These are phyloP conservation scores for Pythium aristosporum DNA, from an alignment of 352 stramenopile species.

Conservation along the genomic window DNA sequence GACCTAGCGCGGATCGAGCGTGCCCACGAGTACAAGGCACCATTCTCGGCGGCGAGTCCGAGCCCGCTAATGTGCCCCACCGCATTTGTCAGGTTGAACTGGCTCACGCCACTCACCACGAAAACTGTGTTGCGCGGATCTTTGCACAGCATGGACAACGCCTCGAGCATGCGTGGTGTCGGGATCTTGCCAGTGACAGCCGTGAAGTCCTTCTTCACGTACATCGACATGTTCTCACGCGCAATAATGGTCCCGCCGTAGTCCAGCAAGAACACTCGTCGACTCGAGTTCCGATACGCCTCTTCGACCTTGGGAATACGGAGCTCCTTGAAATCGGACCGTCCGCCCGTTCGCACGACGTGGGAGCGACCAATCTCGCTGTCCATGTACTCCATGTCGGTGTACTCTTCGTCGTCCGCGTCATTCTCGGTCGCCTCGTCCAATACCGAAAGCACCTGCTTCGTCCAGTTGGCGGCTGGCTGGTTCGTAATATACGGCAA, in stretches of 20 bases:
- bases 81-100: slow-evolving; percentile 88
- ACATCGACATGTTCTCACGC: slow-evolving; percentile 92
- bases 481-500: slow-evolving; percentile 95
- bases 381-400: slow-evolving; percentile 89
- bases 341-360: slow-evolving; percentile 58
- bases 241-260: slow-evolving; percentile 97
- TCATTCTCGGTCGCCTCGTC: slow-evolving; percentile 71
- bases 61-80: slow-evolving; percentile 93
- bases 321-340: slow-evolving; percentile 83
- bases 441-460: slow-evolving; percentile 92
- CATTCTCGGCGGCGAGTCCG: slow-evolving; percentile 94
- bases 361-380: slow-evolving; percentile 89
- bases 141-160: slow-evolving; percentile 82
- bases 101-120: slow-evolving; percentile 94
- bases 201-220: slow-evolving; percentile 96
- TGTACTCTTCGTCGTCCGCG: slow-evolving; percentile 74
- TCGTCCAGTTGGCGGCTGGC: slow-evolving; percentile 94
- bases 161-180: slow-evolving; percentile 85
- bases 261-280: slow-evolving; percentile 96
- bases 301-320: slow-evolving; percentile 80
- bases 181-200: slow-evolving; percentile 93
- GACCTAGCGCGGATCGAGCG: slow-evolving; percentile 50
- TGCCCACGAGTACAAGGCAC: slow-evolving; percentile 92
- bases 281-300: slow-evolving; percentile 81
- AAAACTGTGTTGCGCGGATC: slow-evolving; percentile 97